These are phyloP conservation scores for Blastobotrys buckinghamii DNA, from an alignment of 1,139 yeast species.

Conservation along the genomic window DNA sequence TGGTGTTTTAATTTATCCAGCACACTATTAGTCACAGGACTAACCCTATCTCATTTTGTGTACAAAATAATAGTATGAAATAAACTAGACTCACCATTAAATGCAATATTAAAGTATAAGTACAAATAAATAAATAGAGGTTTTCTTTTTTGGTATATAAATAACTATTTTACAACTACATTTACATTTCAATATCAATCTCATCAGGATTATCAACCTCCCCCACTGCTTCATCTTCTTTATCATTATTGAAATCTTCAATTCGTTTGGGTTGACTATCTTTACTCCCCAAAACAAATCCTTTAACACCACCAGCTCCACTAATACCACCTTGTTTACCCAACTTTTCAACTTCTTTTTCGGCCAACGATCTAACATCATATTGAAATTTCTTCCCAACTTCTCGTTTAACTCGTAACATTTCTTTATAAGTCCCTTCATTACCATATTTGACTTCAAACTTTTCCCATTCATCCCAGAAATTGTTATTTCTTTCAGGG, in stretches of 20 bases:
- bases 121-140: background rate
- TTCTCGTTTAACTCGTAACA: constrained; percentile 60
- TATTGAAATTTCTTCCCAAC: constrained; percentile 39
- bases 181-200: constrained; percentile 53
- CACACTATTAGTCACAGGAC: too few species aligned
- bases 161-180: too few species aligned
- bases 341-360: constrained; percentile 20
- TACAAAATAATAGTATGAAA: too few species aligned
- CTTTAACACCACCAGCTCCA: too few species aligned
- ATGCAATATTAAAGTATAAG: background rate
- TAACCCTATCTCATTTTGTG: too few species aligned
- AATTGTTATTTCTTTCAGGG: constrained; percentile 31
- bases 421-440: constrained; percentile 66
- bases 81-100: too few species aligned
- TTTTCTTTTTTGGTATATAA: background rate
- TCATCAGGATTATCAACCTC: constrained; percentile 51
- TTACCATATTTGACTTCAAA: constrained; percentile 70
- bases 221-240: background rate
- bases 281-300: constrained; percentile 48
- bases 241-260: constrained; percentile 20
- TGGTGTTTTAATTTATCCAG: too few species aligned
- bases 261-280: background rate
- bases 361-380: constrained; percentile 33
- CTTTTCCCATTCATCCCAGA: constrained; percentile 64
- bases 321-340: too few species aligned